phyloP scores from a whole-genome alignment of 192 early-diverging fungal species.

The Geosiphon pyriformis region DNA sequence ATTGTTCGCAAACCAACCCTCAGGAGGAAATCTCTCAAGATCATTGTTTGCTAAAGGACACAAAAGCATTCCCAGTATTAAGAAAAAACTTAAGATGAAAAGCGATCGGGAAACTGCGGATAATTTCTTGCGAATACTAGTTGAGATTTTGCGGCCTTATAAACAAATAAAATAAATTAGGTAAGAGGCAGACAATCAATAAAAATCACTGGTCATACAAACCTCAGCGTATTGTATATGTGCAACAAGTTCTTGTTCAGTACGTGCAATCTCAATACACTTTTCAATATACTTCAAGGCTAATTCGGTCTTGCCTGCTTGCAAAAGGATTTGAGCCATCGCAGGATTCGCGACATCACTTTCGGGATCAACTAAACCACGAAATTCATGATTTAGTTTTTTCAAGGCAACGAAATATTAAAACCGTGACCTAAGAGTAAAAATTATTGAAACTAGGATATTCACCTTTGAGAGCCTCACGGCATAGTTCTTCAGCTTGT shows the following conservation, averaged over 20 bases:
- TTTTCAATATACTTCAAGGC: slow-evolving; percentile 80
- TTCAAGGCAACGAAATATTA: background rate
- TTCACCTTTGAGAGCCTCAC: slow-evolving; percentile 66
- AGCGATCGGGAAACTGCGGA: slow-evolving; percentile 14
- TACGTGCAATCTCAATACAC: slow-evolving; percentile 76
- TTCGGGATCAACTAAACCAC: slow-evolving; percentile 70
- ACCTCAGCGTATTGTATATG: slow-evolving; percentile 37
- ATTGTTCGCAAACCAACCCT: no score
- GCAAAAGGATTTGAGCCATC: slow-evolving; percentile 73
- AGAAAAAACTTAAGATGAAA: no score
- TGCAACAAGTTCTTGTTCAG: slow-evolving; percentile 85
- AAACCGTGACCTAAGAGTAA: background rate
- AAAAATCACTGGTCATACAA: slow-evolving; percentile 35
- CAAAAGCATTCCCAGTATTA: no score
- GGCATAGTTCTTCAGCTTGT: slow-evolving; percentile 70
- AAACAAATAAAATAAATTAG: background rate
- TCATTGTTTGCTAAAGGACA: no score
- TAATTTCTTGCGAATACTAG: slow-evolving; percentile 11
- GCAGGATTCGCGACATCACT: slow-evolving; percentile 91
- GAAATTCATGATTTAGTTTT: background rate
- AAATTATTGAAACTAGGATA: background rate
- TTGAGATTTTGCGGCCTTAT: slow-evolving; percentile 15
- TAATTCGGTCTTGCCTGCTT: slow-evolving; percentile 79
- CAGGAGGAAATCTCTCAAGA: no score
- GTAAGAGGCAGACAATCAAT: slow-evolving; percentile 12